Evolutionary conservation across 2,329 filamentous ascomycete genomes (phyloP).

Genomic region (Microsporum canis): DNA sequence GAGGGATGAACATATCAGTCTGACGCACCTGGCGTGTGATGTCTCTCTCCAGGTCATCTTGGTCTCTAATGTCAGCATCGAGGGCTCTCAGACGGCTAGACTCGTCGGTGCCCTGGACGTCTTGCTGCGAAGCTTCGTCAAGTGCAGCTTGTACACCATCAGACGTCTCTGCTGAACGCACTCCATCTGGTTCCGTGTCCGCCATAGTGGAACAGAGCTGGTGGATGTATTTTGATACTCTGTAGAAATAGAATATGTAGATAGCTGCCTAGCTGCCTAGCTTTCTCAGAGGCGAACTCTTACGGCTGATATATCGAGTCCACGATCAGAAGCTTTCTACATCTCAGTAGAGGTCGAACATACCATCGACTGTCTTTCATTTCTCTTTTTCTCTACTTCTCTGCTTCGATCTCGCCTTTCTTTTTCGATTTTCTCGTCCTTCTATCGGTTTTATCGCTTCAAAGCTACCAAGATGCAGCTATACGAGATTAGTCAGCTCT

Average conservation of each 20-base stretch:
- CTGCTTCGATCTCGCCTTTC: not conserved
- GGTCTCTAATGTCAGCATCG: conserved; percentile 62
- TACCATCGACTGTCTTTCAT: not conserved
- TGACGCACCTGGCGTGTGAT: conserved; percentile 50
- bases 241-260: not conserved
- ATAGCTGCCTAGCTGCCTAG: not conserved
- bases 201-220: not conserved
- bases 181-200: not conserved
- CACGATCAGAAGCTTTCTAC: not conserved
- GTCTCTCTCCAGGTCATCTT: conserved; percentile 82
- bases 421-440: not conserved
- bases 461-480: not conserved
- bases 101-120: conserved; percentile 37
- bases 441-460: not conserved
- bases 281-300: not conserved
- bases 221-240: not conserved
- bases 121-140: not conserved
- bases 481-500: not conserved
- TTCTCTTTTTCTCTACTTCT: not conserved
- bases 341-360: not conserved
- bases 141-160: not conserved
- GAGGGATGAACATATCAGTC: not conserved
- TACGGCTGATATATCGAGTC: not conserved
- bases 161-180: not conserved
- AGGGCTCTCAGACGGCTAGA: conserved; percentile 50